These are phyloP conservation scores for Cunninghamia lanceolata DNA, from an alignment of 75 land plant genomes.

Conservation along the genomic window DNA sequence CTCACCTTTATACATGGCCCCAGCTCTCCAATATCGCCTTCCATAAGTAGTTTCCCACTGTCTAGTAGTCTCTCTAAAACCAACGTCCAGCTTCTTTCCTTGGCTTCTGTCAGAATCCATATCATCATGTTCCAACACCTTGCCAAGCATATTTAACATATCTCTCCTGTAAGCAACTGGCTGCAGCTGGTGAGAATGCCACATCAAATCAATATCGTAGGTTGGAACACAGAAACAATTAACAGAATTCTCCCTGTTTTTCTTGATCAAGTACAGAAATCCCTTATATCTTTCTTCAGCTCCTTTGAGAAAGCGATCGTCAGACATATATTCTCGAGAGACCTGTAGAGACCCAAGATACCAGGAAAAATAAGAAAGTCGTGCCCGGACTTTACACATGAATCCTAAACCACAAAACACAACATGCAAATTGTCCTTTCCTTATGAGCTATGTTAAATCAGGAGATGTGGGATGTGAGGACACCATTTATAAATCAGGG, in stretches of 20 bases:
- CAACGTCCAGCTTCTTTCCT: slow-evolving; percentile 76
- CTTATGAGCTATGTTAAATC: neutral
- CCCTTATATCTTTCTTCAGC: slow-evolving; percentile 87
- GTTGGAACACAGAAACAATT: slow-evolving; percentile 81
- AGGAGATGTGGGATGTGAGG: neutral
- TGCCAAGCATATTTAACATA: slow-evolving; percentile 42
- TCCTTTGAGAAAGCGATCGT: slow-evolving; percentile 53
- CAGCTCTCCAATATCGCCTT: slow-evolving; percentile 67
- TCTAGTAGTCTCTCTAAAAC: slow-evolving; percentile 62
- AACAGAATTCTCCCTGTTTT: slow-evolving; percentile 49
- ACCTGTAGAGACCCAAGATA: slow-evolving; percentile 42
- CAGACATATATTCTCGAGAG: slow-evolving; percentile 47
- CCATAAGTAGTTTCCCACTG: slow-evolving; percentile 73
- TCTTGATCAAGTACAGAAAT: slow-evolving; percentile 74
- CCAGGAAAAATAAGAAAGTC: slow-evolving; percentile 3
- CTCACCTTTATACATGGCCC: slow-evolving; percentile 73
- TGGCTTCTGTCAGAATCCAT: slow-evolving; percentile 68
- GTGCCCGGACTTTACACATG: neutral
- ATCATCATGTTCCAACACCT: slow-evolving; percentile 86
- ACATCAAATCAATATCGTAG: slow-evolving; percentile 89
- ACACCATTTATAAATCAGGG: neutral
- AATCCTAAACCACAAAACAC: slow-evolving; percentile 5
- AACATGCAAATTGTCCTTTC: neutral
- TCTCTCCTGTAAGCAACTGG: slow-evolving; percentile 69
- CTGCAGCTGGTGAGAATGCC: slow-evolving; percentile 88